Evolutionary conservation across 2,329 filamentous ascomycete genomes (phyloP), one percentile per base, ranked within the genome.

Genomic region (Fusarium mundagurra): DNA sequence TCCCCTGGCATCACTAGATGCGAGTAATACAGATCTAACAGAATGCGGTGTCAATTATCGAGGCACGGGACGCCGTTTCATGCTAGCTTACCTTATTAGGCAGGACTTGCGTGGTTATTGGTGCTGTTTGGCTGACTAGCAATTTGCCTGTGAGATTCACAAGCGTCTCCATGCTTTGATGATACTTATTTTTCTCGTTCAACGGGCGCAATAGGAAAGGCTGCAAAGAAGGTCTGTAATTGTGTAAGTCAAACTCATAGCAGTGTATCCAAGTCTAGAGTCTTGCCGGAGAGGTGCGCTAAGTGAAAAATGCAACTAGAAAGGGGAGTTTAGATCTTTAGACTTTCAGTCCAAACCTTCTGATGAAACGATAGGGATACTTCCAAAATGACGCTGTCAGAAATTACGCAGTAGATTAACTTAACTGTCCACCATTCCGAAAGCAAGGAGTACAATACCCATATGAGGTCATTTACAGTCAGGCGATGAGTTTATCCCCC

Each of bases 291-390:
- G 1, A 45, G 24, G 5, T 11, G 3, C 8, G 17, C 11, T 7
- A 9, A 20, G 8, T 13, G 14, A n/a, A n/a, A 48, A 31, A 18
- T 50, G 11, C 5, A 17, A 31, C 20, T 3, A 2, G 16, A 50
- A n/a, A 9, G 29, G 27, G 7, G 0, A 1, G 0, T 31, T 48
- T 16, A 22, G n/a, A 13, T 18, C 11, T 27, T 45, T 18, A 1
- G 41, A n/a, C 11, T 24, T 41, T 12, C 14, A 24, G 16, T 16
- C 16, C 11, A 12, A 8, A 24, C 1, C 5, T 12, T 18, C 16
- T 16, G 16, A n/a, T 24, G 6, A 16, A 16, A 43, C 16, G 39
- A 43, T 20, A 10, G n/a, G n/a, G n/a, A n/a, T n/a, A n/a, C n/a
- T n/a, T n/a, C 17, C 36, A 10, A 38, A 4, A 18, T 11, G 11